Conservation (phyloP, 1,284 basidiomycete species). For the Cryptococcus sp. region DNA sequence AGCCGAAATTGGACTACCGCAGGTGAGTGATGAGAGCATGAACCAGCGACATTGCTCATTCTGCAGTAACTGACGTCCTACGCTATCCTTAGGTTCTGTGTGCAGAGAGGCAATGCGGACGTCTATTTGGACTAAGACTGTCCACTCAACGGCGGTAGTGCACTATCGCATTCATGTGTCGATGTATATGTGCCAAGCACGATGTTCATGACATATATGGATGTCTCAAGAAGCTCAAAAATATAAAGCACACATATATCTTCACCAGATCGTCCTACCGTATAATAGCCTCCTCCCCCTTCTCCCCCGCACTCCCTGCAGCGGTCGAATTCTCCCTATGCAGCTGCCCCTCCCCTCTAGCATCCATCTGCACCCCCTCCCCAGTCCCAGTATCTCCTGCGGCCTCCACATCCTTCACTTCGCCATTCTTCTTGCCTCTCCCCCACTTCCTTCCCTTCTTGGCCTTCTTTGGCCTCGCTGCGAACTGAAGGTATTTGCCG, state of each 20-base stretch:
- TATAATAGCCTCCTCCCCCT: too few relatives aligned
- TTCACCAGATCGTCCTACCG: too few relatives aligned
- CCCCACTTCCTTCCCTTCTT: not conserved
- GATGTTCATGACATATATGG: too few relatives aligned
- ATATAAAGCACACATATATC: too few relatives aligned
- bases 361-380: too few relatives aligned
- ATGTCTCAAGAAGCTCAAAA: too few relatives aligned
- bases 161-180: too few relatives aligned
- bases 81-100: slow-evolving; percentile 25
- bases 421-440: not conserved
- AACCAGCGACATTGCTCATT: not conserved
- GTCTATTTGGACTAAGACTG: slow-evolving; percentile 30
- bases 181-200: too few relatives aligned
- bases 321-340: too few relatives aligned
- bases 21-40: slow-evolving; percentile 18
- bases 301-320: too few relatives aligned
- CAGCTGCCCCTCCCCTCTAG: too few relatives aligned
- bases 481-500: slow-evolving; percentile 29
- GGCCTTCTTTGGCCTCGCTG: not conserved
- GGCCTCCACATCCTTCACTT: not conserved
- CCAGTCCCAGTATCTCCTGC: not conserved
- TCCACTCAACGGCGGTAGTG: too few relatives aligned
- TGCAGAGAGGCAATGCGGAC: slow-evolving; percentile 39
- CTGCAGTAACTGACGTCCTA: not conserved
- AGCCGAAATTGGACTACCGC: slow-evolving; percentile 32